phyloP scores from a whole-genome alignment of 768 basidiomycete species.

The Trametopsis cervina region DNA sequence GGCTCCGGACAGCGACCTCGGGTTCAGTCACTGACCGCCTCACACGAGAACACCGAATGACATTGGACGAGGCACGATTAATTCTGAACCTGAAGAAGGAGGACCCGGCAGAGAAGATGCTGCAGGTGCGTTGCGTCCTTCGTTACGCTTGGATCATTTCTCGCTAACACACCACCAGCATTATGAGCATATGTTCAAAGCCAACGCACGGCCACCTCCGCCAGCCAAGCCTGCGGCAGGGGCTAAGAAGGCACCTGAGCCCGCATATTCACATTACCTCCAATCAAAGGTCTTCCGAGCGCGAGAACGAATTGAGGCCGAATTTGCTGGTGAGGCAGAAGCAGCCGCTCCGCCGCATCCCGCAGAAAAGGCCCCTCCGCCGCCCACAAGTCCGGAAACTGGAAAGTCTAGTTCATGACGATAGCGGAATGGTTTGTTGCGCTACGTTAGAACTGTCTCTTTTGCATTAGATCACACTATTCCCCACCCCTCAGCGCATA shows the following conservation, averaged over 20 bases:
- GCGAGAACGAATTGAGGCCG: constrained; percentile 91
- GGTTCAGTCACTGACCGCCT: constrained; percentile 75
- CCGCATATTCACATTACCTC: constrained; percentile 79
- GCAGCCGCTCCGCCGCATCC: background rate
- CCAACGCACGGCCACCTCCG: constrained; percentile 68
- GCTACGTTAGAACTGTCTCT: no score
- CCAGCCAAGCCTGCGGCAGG: constrained; percentile 34
- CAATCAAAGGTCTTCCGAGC: constrained; percentile 97
- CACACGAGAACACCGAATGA: constrained; percentile 86
- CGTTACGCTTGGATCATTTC: background rate
- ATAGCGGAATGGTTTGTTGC: no score
- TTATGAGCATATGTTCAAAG: constrained; percentile 90
- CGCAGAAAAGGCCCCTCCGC: background rate
- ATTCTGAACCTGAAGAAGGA: constrained; percentile 84
- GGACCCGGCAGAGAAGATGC: constrained; percentile 57
- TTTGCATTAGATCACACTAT: no score
- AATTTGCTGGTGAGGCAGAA: constrained; percentile 23
- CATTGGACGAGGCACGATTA: constrained; percentile 88
- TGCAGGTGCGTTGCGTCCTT: constrained; percentile 46
- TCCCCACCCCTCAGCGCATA: no score
- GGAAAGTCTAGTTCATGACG: no score
- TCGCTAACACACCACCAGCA: constrained; percentile 42
- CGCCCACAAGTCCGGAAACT: no score
- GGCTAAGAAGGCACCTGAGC: constrained; percentile 36
- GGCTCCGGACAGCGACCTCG: constrained; percentile 67